These are phyloP conservation scores for Quercus suber DNA, from an alignment of 306 rosid genomes.

Conservation along the genomic window DNA sequence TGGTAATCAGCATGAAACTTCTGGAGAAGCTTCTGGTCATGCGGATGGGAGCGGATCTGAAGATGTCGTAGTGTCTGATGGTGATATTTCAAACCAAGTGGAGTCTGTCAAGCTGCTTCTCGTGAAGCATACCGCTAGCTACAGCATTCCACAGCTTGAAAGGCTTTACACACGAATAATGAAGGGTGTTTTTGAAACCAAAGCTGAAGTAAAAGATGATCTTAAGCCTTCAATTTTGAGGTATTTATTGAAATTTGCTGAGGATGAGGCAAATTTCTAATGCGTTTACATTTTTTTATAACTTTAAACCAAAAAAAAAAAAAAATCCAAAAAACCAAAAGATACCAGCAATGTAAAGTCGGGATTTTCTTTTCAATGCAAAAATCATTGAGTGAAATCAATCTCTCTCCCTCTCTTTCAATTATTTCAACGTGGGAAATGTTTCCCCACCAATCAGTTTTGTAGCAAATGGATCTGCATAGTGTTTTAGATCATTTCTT, in stretches of 20 bases:
- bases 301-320: conserved; percentile 12
- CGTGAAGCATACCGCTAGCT: conserved; percentile 53
- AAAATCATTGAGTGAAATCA: conserved; percentile 34
- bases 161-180: conserved; percentile 79
- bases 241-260: conserved; percentile 62
- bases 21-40: conserved; percentile 36
- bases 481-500: too few species aligned
- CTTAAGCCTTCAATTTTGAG: conserved; percentile 57
- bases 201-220: conserved; percentile 43
- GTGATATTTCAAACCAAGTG: conserved; percentile 45
- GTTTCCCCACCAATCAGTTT: too few species aligned
- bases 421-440: too few species aligned
- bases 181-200: conserved; percentile 79
- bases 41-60: conserved; percentile 30
- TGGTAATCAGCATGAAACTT: conserved; percentile 34
- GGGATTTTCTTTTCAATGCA: conserved; percentile 41
- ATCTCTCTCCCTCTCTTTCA: conserved; percentile 1
- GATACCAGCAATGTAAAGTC: conserved; percentile 49
- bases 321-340: background rate
- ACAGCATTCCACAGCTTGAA: conserved; percentile 80
- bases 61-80: conserved; percentile 44
- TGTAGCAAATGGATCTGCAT: too few species aligned
- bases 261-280: conserved; percentile 80
- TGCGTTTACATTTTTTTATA: conserved; percentile 2
- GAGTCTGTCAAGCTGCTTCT: conserved; percentile 54